Evolutionary conservation across 768 basidiomycete species (phyloP).

Genomic region (Mycena amicta): DNA sequence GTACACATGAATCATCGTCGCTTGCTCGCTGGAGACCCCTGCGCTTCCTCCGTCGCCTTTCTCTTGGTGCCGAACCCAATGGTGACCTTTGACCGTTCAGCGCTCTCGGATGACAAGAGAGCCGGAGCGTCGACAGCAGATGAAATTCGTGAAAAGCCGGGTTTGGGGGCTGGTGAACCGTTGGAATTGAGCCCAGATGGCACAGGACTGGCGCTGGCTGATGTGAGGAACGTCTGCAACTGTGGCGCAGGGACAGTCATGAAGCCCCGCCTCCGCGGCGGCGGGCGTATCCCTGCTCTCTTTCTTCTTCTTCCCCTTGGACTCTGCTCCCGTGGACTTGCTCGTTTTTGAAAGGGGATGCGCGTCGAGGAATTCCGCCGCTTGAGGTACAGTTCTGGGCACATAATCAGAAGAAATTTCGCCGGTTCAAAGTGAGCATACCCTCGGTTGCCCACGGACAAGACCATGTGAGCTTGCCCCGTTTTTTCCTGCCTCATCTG

Average conservation of each 20-base stretch:
- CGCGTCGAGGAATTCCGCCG: slow-evolving; percentile 75
- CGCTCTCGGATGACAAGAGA: slow-evolving; percentile 45
- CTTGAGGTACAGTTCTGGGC: slow-evolving; percentile 83
- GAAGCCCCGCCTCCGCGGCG: slow-evolving; percentile 57
- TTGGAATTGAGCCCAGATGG: slow-evolving; percentile 43
- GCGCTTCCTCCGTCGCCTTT: slow-evolving; percentile 74
- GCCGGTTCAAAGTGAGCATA: too few relatives aligned
- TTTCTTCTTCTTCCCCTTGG: slow-evolving; percentile 79
- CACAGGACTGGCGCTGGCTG: slow-evolving; percentile 49
- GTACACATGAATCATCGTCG: slow-evolving; percentile 34
- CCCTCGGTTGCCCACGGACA: slow-evolving; percentile 94
- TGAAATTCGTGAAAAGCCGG: slow-evolving; percentile 79
- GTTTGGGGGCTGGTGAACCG: slow-evolving; percentile 67
- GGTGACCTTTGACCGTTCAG: slow-evolving; percentile 74
- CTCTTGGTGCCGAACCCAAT: slow-evolving; percentile 81
- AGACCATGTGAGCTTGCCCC: slow-evolving; percentile 94
- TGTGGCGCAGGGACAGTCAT: slow-evolving; percentile 71
- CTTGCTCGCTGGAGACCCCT: slow-evolving; percentile 70
- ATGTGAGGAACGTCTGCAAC: slow-evolving; percentile 35
- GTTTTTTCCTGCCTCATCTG: slow-evolving; percentile 90
- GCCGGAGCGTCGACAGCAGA: slow-evolving; percentile 57
- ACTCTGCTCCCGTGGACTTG: slow-evolving; percentile 61
- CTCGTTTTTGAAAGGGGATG: slow-evolving; percentile 76
- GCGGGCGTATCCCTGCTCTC: slow-evolving; percentile 59
- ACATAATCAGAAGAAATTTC: slow-evolving; percentile 10